Evolutionary conservation across 2,329 filamentous ascomycete species (phyloP).

Genomic region (Coniochaeta sp.): DNA sequence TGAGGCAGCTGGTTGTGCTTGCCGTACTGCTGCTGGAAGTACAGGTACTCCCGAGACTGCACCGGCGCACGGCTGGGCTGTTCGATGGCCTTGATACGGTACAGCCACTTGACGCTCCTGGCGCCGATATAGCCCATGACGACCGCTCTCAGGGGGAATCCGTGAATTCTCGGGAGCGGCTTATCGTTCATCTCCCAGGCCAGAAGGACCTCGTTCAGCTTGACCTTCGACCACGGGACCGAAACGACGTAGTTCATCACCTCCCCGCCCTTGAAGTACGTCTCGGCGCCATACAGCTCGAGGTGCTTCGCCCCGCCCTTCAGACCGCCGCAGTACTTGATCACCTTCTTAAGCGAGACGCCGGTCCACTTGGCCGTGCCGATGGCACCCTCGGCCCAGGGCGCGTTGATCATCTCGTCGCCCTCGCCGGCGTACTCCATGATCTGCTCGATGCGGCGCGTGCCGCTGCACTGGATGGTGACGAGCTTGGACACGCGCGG

Average conservation of each 20-base stretch:
- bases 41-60: conserved; percentile 59
- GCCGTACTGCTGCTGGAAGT: conserved; percentile 61
- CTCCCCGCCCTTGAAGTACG: conserved; percentile 63
- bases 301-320: conserved; percentile 48
- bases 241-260: conserved; percentile 61
- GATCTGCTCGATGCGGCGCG: conserved; percentile 63
- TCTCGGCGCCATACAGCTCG: conserved; percentile 64
- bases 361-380: conserved; percentile 57
- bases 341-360: conserved; percentile 59
- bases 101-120: conserved; percentile 56
- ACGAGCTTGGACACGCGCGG: conserved; percentile 51
- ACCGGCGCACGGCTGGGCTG: conserved; percentile 51
- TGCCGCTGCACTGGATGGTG: conserved; percentile 63
- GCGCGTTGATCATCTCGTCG: conserved; percentile 48
- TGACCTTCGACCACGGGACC: conserved; percentile 62
- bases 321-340: conserved; percentile 62
- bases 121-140: conserved; percentile 64
- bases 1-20: conserved; percentile 48
- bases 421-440: conserved; percentile 58
- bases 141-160: conserved; percentile 53
- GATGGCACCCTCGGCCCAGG: conserved; percentile 62
- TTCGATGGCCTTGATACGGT: conserved; percentile 53
- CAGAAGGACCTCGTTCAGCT: conserved; percentile 57
- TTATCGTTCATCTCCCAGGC: conserved; percentile 68
- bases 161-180: conserved; percentile 57